A percentile compares a stretch with the other conserved stretches of the same genome.
Evolutionary conservation across 139 green algal species (phyloP).

Genomic region (Prasinococcaceae sp.): DNA sequence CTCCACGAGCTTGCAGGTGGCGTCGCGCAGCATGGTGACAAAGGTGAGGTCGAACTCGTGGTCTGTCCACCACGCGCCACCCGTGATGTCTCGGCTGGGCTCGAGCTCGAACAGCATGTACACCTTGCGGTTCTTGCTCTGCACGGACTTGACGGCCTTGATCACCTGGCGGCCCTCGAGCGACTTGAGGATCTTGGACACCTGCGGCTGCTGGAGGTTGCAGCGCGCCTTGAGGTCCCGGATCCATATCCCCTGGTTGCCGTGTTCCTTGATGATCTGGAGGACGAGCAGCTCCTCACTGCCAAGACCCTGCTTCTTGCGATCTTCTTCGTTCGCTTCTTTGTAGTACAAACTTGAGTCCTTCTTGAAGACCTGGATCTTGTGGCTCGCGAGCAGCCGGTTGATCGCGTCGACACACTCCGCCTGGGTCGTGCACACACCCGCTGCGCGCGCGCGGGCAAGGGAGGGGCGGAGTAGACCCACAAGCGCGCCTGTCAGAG

Average conservation of each 20-base stretch:
- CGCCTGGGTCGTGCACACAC: neutral
- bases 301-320: conserved; percentile 51
- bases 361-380: conserved; percentile 9
- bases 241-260: conserved; percentile 68
- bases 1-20: conserved; percentile 42
- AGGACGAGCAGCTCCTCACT: conserved; percentile 76
- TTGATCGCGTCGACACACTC: conserved; percentile 20
- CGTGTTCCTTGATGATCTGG: conserved; percentile 54
- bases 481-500: no score
- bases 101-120: conserved; percentile 89
- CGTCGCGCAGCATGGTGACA: conserved; percentile 51
- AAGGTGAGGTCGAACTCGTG: conserved; percentile 78
- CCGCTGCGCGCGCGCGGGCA: no score
- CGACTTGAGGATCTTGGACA: conserved; percentile 82
- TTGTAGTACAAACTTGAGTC: conserved; percentile 11
- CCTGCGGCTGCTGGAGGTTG: conserved; percentile 67
- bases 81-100: conserved; percentile 77
- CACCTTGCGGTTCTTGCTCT: conserved; percentile 65
- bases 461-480: no score
- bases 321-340: conserved; percentile 1
- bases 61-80: conserved; percentile 78
- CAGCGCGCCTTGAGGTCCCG: conserved; percentile 71
- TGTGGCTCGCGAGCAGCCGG: conserved; percentile 15
- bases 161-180: conserved; percentile 70
- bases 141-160: conserved; percentile 67